Evolutionary conservation across 2,329 filamentous ascomycete genomes (phyloP).

Genomic region (Diaporthe aspalathi): DNA sequence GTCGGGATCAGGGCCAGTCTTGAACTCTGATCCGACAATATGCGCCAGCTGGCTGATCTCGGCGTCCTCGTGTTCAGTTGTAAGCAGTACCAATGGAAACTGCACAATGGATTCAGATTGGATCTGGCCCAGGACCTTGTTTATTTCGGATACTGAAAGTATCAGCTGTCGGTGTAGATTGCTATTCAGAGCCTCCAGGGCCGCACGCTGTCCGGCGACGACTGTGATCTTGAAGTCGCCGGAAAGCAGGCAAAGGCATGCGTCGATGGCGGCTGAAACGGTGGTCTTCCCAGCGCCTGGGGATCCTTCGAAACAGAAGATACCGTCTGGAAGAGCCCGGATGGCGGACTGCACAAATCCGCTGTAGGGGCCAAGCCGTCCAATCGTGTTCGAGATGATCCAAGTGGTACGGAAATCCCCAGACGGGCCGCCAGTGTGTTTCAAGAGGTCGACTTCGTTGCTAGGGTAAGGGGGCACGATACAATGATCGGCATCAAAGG

Average conservation of each 20-base stretch:
- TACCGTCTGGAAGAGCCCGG: neutral
- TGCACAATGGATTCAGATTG: neutral
- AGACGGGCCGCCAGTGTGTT: too few species aligned
- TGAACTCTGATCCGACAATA: neutral
- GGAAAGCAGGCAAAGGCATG: neutral
- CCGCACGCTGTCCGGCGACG: neutral
- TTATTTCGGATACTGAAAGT: neutral
- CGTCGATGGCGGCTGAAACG: neutral
- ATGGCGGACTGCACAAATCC: too few species aligned
- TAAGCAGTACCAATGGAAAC: neutral
- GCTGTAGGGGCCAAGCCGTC: too few species aligned
- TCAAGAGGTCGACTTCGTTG: too few species aligned
- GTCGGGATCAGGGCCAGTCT: neutral
- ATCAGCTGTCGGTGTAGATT: neutral
- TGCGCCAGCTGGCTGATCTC: neutral
- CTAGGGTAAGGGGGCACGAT: too few species aligned
- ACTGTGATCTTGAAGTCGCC: neutral
- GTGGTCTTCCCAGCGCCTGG: conserved; percentile 4
- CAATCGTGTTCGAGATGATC: too few species aligned
- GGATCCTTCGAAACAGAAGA: neutral
- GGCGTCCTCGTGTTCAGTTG: neutral
- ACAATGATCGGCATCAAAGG: too few species aligned
- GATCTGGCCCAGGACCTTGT: neutral
- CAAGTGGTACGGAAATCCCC: too few species aligned
- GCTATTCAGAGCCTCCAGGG: neutral